phyloP scores from a whole-genome alignment of 2,329 filamentous ascomycete species.

The Beauveria medogensis region DNA sequence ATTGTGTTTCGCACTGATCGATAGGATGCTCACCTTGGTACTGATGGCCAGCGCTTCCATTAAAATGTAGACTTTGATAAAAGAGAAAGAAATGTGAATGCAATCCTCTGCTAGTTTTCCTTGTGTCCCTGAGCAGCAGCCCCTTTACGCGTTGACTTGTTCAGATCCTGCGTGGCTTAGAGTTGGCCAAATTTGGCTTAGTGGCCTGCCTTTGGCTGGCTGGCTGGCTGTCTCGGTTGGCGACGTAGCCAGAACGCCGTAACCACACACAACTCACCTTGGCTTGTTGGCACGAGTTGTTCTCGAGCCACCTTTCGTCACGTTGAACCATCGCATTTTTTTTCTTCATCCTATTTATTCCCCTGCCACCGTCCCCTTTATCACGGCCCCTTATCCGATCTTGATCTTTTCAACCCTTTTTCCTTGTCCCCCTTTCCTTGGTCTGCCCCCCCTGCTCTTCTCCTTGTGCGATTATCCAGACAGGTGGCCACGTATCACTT shows the following conservation, averaged over 20 bases:
- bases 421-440: background rate
- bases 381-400: background rate
- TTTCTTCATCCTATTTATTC: background rate
- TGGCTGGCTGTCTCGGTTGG: constrained; percentile 8
- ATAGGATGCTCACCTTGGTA: too few relatives aligned
- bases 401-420: constrained; percentile 8
- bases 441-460: background rate
- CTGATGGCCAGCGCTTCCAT: too few relatives aligned
- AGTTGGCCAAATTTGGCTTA: background rate
- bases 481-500: constrained; percentile 4
- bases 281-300: constrained; percentile 1
- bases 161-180: background rate
- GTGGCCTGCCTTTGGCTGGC: background rate
- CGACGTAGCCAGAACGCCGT: constrained; percentile 11
- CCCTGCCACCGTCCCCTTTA: background rate
- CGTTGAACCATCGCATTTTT: background rate
- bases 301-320: constrained; percentile 3
- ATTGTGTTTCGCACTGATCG: too few relatives aligned
- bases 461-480: background rate
- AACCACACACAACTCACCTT: constrained; percentile 5
- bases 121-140: too few relatives aligned
- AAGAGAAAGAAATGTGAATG: too few relatives aligned
- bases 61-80: too few relatives aligned
- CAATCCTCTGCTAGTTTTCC: too few relatives aligned
- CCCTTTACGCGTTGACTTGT: background rate